phyloP scores from a whole-genome alignment of 163 green algal genomes.

The Scenedesmus sp. region DNA sequence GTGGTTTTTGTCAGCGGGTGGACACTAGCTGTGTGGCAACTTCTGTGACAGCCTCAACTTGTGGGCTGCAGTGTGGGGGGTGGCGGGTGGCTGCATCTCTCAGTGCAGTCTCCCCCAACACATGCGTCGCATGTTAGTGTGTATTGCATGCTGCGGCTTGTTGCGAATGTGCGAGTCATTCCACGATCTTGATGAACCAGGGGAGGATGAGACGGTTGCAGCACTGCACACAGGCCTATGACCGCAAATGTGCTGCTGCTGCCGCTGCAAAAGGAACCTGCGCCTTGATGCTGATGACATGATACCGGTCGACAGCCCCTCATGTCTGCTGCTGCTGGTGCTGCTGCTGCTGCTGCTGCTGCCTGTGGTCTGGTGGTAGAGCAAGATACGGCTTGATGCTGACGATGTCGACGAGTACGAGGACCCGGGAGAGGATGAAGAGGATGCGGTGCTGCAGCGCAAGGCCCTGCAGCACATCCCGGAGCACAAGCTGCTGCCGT shows the following conservation, averaged over 20 bases:
- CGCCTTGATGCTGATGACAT: conserved; percentile 10
- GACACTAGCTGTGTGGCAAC: too few species aligned
- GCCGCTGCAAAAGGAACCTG: not conserved
- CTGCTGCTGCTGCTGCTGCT: not conserved
- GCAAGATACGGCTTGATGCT: conserved; percentile 19
- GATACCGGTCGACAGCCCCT: not conserved
- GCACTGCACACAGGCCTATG: too few species aligned
- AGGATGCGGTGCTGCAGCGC: conserved; percentile 15
- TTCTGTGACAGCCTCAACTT: too few species aligned
- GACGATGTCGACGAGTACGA: conserved; percentile 45
- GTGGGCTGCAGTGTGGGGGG: too few species aligned
- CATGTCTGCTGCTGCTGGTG: not conserved
- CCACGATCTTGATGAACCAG: not conserved
- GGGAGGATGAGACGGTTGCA: not conserved
- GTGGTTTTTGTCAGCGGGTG: too few species aligned
- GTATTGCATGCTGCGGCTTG: not conserved
- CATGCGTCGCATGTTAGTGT: not conserved
- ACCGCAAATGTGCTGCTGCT: too few species aligned
- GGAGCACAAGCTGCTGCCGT: conserved; percentile 22
- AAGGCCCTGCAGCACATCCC: conserved; percentile 25
- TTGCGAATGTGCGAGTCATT: not conserved
- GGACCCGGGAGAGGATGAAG: conserved; percentile 22
- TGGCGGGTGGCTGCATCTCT: too few species aligned
- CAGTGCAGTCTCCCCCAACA: too few species aligned
- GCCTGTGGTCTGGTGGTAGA: not conserved